Percentiles rank a stretch among this genome's conserved stretches.
phyloP scores from a whole-genome alignment of 306 rosid species.

The Rosa persica region DNA sequence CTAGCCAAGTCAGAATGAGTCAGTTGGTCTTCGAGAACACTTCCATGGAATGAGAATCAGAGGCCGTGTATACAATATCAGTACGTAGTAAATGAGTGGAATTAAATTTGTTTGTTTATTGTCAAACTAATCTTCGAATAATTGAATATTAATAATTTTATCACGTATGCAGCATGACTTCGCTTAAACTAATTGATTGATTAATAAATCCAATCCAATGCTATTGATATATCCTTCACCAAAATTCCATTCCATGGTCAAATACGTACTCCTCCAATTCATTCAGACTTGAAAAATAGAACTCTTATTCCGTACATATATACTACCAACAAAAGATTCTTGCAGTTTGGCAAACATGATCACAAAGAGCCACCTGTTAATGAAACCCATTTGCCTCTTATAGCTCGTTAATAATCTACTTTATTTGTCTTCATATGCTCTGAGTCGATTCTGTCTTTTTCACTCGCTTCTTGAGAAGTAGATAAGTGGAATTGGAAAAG shows the following conservation, averaged over 20 bases:
- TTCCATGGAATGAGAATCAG: background rate
- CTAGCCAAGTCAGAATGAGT: background rate
- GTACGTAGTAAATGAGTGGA: background rate
- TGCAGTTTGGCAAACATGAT: background rate
- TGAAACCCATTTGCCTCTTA: no score
- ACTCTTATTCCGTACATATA: background rate
- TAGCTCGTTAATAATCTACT: no score
- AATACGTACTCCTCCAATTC: no score
- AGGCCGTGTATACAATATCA: background rate
- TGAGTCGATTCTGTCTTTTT: no score
- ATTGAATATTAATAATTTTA: background rate
- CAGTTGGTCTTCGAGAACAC: background rate
- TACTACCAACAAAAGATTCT: background rate
- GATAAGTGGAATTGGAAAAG: no score
- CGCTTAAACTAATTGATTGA: background rate
- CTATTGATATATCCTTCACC: background rate
- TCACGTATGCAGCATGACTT: background rate
- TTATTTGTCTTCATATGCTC: no score
- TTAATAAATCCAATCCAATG: background rate
- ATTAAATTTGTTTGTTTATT: background rate
- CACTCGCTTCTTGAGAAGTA: no score
- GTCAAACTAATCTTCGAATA: background rate
- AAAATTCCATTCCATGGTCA: background rate
- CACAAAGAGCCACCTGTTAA: no score
- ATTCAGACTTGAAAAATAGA: background rate